phyloP scores from a whole-genome alignment of 345 rosid species.

The Noccaea bulbosa region DNA sequence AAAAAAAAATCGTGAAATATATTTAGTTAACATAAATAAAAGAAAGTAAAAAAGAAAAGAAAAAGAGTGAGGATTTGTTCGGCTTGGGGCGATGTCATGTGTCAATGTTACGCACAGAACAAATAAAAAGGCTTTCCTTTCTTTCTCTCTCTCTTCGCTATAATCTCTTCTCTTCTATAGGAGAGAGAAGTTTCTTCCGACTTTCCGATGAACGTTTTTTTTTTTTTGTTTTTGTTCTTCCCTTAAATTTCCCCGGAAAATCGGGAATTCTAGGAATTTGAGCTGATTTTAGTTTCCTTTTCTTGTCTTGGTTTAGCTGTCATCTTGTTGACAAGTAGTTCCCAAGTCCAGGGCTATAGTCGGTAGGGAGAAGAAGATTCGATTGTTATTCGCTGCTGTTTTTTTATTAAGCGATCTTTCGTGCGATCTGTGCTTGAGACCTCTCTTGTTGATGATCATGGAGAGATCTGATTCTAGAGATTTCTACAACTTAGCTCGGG shows the following conservation, averaged over 20 bases:
- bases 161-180: conserved; percentile 19
- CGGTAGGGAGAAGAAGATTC: conserved; percentile 3
- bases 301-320: conserved; percentile 16
- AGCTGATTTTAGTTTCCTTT: conserved; percentile 8
- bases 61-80: conserved; percentile 6
- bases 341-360: conserved; percentile 1
- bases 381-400: neutral
- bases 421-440: conserved; percentile 31
- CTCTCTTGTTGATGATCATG: conserved; percentile 46
- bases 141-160: neutral
- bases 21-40: neutral
- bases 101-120: conserved; percentile 41
- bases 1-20: neutral
- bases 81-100: conserved; percentile 31
- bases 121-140: conserved; percentile 5
- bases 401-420: conserved; percentile 7
- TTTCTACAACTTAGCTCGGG: conserved; percentile 46
- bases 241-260: conserved; percentile 24
- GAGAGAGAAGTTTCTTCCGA: conserved; percentile 30
- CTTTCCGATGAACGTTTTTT: neutral
- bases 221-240: neutral
- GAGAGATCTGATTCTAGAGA: conserved; percentile 65
- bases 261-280: conserved; percentile 22
- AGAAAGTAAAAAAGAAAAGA: neutral
- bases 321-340: conserved; percentile 1